Base-by-base conservation (phyloP, 192 early-diverging fungal species). In the Backusella psychrophila region DNA sequence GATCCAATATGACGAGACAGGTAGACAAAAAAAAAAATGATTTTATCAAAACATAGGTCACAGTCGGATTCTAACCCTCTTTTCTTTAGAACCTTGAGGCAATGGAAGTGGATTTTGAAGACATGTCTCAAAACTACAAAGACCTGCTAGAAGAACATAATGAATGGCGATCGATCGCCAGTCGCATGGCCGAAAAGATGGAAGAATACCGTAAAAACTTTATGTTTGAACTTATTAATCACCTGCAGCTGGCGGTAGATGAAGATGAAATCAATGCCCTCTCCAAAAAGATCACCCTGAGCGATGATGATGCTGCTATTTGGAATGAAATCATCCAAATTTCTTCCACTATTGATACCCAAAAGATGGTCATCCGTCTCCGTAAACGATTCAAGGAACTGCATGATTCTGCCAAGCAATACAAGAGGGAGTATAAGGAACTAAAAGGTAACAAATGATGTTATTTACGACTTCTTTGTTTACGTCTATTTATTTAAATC, bases 391-490 rank as follows among this genome's bases (percentile, higher is more conserved):
- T 80, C 8, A 75, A 72, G 42, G 79, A 85, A 42, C 66, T 78
- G 7, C 63, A 80, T 49, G 77, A 76, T 14, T 49, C 74, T 31
- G 69, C 66, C 19, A 72, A 72, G 34, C 39, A 73, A 59, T 78
- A 70, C 70, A 67, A 85, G 44, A 74, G 78, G 41, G 79, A 80
- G 35, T 83, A 73, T 34, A 85, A 78, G 59, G 53, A 35, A 4
- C 21, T 78, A 49, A 82, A 74, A 73, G 84, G 83, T 85, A 80
- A 44, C 26, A 66, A 19, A 11, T 15, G 39, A 14, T 49, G 44
- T 3, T 44, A 46, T 46, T 59, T 26, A 21, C 21, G 23, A 6
- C 5, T 49, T 56, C 9, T 56, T 9, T 53, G n/a, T 53, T 19
- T 53, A 19, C 8, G 2, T 59, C 1, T 59, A 12, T 26, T 21